A percentile compares a stretch with the other conserved stretches of the same genome.
phyloP scores from a whole-genome alignment of 1,284 basidiomycete species.

The Rhodofomes roseus region DNA sequence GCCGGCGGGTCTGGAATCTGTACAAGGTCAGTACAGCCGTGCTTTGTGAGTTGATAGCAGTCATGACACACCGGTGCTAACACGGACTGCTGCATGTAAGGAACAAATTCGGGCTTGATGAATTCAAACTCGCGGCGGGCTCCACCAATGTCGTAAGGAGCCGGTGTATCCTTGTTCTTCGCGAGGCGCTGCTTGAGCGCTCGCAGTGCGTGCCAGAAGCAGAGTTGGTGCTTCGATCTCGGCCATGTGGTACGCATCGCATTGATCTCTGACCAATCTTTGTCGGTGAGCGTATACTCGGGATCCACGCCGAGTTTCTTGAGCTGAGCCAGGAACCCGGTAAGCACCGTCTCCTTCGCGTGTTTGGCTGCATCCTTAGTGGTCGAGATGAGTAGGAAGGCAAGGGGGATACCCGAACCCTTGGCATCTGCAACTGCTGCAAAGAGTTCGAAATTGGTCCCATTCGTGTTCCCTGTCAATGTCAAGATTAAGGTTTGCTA shows the following conservation, averaged over 20 bases:
- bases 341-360: conserved; percentile 8
- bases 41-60: neutral
- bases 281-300: conserved; percentile 14
- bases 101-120: conserved; percentile 12
- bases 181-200: conserved; percentile 13
- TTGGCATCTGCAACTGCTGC: conserved; percentile 12
- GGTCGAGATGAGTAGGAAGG: conserved; percentile 10
- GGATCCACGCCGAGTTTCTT: conserved; percentile 9
- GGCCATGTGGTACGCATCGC: conserved; percentile 12
- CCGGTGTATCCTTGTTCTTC: conserved; percentile 11
- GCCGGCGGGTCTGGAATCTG: no score
- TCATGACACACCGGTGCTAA: neutral
- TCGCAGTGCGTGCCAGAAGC: conserved; percentile 17
- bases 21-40: conserved; percentile 1
- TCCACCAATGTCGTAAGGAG: conserved; percentile 3
- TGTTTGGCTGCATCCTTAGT: conserved; percentile 3
- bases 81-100: conserved; percentile 5
- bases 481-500: conserved; percentile 6
- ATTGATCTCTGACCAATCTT: conserved; percentile 21
- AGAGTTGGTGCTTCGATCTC: conserved; percentile 14
- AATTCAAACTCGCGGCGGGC: conserved; percentile 8
- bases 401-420: conserved; percentile 14
- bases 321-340: conserved; percentile 7
- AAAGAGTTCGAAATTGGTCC: conserved; percentile 14
- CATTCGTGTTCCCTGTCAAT: conserved; percentile 8